A percentile compares a stretch with the other conserved stretches of the same genome.
Evolutionary conservation across 1,284 basidiomycete species (phyloP).

Genomic region (Naganishia liquefaciens): DNA sequence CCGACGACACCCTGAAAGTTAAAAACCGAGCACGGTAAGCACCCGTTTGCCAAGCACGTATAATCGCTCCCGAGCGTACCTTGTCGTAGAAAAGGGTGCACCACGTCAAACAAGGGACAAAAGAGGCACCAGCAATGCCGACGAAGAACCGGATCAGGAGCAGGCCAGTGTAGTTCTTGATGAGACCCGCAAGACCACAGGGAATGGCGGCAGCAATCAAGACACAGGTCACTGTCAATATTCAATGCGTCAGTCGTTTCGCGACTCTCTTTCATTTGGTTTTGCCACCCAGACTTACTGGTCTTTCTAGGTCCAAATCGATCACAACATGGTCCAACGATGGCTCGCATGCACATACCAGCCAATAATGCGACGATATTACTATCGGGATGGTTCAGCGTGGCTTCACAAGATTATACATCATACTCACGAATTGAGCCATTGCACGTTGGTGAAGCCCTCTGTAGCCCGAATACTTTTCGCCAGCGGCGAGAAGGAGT

Average conservation of each 20-base stretch:
- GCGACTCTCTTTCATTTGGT: neutral
- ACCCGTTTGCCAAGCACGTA: constrained; percentile 58
- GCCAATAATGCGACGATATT: constrained; percentile 64
- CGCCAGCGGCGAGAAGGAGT: constrained; percentile 65
- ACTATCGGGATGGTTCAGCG: constrained; percentile 41
- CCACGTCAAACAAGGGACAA: constrained; percentile 65
- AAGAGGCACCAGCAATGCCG: constrained; percentile 62
- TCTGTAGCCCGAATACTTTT: constrained; percentile 64
- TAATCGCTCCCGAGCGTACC: constrained; percentile 60
- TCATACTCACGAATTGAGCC: constrained; percentile 45
- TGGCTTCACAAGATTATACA: neutral
- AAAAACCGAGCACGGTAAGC: constrained; percentile 60
- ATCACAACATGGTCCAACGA: constrained; percentile 64
- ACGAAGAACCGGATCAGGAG: constrained; percentile 62
- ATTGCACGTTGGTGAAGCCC: constrained; percentile 56
- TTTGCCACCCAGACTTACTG: constrained; percentile 38
- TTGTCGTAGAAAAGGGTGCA: constrained; percentile 72
- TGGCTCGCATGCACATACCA: constrained; percentile 60
- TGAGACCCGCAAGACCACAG: constrained; percentile 64
- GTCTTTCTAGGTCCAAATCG: constrained; percentile 63
- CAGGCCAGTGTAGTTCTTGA: constrained; percentile 56
- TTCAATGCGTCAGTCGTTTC: neutral
- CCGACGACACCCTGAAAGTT: constrained; percentile 57
- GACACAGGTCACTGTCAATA: constrained; percentile 57
- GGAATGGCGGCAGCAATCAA: constrained; percentile 66